Base-by-base conservation (phyloP, 1,284 basidiomycete species). In the Phylloboletellus chloephorus region DNA sequence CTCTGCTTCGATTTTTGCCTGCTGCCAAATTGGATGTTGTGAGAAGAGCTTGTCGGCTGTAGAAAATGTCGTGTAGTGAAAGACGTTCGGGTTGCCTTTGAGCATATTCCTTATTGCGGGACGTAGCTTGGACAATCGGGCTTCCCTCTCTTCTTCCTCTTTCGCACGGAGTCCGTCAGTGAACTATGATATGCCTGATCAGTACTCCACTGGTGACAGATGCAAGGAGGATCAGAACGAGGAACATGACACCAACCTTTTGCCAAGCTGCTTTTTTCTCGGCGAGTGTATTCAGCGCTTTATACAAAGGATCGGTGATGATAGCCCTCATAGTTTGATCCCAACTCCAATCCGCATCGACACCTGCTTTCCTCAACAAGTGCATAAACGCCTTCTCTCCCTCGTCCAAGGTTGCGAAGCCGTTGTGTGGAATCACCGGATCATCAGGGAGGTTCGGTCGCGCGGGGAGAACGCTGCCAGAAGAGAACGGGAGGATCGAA, bases 281-380 rank as follows among this genome's bases (percentile, higher is more conserved):
- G 3, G 91, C 88, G 37, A 98, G 73, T 32, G 88, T 90, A 60
- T 89, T 90, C 47, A 98, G 72, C 36, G 92, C 87, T 69, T 94
- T 96, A 71, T 97, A 98, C 51, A 97, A 68, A 26, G 96, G 94
- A 69, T 98, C 95, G 52, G 93, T 97, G 66, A 99, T 94, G 64
- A 96, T 92, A 53, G 88, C 86, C 56, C 95, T 79, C 88, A 98
- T 96, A 34, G 94, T 93, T 67, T 90, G 82, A 64, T 99, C 96
- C 96, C 96, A 99, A 15, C 91, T 94, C 88, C 90, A 97, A 51
- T 76, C 82, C 34, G 87, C 80, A 66, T 92, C 88, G 35, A 98
- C 84, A 16, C 88, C 87, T 37, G 89, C 88, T 60, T 89, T 87
- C 54, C 82, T 78, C 49, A 99, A 69, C 39, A 98, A 72, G 65